Base-by-base conservation (phyloP, 1,284 basidiomycete genomes). In the Fistulinella cinereoalba region DNA sequence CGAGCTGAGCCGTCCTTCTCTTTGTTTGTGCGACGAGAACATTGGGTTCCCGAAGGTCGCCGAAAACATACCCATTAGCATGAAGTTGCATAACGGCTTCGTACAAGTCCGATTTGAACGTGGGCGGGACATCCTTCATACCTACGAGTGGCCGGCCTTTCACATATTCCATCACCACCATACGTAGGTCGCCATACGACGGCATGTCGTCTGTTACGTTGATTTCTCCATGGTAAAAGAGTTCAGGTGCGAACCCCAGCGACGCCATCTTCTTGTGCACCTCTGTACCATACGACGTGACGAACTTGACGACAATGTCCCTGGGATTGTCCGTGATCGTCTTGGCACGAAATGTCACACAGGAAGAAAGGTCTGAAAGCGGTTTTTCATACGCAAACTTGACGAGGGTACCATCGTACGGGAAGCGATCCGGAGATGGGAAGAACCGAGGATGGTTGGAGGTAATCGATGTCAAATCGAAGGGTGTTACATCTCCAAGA, bases 111-210 rank as follows among this genome's bases (percentile, higher is more conserved):
- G 31, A 8, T 32, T 25, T 3, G 8, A 56, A 50, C 0, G 0
- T 11, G 0, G 1, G 2, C 2, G 47, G 44, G 8, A 49, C 8
- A 1, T 31, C 1, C 0, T 8, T 1, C 5, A 22, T 18, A 6
- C 33, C 11, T 11, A 19, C 1, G 3, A 53, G 1, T 7, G 37
- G 50, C 19, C 0, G 3, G 2, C 44, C 44, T 0, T 50, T 7
- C 5, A 57, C 34, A 13, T 36, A 47, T 3, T 55, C 47, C 60
- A 60, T 62, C 13, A 60, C 55, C 6, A 62, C 58, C 58, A 61
- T 61, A 1, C 34, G 29, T 1, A 61, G 33, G 1, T 25, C 1
- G 1, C 49, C 46, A 19, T 60, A 56, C 2, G 48, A 52, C 0
- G 47, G 56, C 38, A 50, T 33, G 0, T 33, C 46, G 0, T 12